Evolutionary conservation across 2,329 filamentous ascomycete genomes (phyloP), one percentile per base, ranked within the genome.

Genomic region (Aspergillus fructus): DNA sequence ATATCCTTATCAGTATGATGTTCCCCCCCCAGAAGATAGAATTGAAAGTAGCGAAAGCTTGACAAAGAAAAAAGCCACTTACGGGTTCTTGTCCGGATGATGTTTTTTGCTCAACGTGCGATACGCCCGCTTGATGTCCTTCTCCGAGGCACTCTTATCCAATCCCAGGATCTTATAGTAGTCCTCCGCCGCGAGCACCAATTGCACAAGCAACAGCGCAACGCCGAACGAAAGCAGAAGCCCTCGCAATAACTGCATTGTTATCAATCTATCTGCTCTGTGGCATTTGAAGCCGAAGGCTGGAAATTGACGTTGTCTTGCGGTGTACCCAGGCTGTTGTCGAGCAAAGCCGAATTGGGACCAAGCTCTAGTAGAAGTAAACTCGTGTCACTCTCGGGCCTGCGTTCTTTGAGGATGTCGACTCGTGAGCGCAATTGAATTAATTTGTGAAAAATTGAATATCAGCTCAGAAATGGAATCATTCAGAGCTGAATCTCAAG

Each of bases 71-170:
- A 9, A 9, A 3, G 7, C 17, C 4, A 79, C 89, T 68, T 84
- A 94, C 89, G 93, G 92, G 68, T 97, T 97, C 84, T 99, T 99
- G 77, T 99, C 94, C 3, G 94, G 94, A 71, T 99, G 94, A 74
- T 85, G 97, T 74, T 96, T 96, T 77, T 97, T 97, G 79, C 90
- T 96, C 11, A 99, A 82, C 59, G 86, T 88, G 59, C 93, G 86
- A 76, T 99, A 99, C 21, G 94, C 93, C 46, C 90, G 89, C 77
- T 99, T 99, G 72, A 99, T 89, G 68, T 97, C 89, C 69, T 88
- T 87, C 53, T 96, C 92, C 47, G 85, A 88, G 15, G 93, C 93
- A 59, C 88, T 81, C 69, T 86, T 91, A 69, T 88, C 84, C 62
- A 99, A 78, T 54, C 89, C 91, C 24, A 99, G 85, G 58, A 96